Percentiles rank a stretch among this genome's conserved stretches.
Conservation (phyloP, 164 flowering plant genomes). For the Malania oleifera region DNA sequence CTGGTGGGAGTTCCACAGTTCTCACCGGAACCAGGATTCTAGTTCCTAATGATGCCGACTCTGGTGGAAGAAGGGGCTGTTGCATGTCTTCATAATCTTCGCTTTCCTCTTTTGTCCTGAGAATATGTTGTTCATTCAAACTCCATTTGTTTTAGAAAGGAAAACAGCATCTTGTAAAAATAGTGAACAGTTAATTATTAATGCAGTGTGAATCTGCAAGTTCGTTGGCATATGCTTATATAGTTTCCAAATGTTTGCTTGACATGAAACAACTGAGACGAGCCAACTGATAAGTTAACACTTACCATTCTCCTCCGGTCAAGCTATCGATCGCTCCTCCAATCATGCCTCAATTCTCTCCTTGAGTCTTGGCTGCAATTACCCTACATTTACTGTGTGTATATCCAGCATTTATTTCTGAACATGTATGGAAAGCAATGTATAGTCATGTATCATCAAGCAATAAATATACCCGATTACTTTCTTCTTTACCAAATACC, state of each 20-base stretch:
- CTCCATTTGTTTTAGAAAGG: neutral
- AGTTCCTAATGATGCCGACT: slow-evolving; percentile 36
- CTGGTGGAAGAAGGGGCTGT: slow-evolving; percentile 22
- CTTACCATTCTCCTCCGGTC: no score
- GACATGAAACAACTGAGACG: neutral
- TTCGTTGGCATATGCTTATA: neutral
- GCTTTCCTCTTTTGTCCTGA: neutral
- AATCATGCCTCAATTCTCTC: no score
- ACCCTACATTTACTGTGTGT: no score
- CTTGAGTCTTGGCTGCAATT: no score
- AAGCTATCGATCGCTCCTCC: no score
- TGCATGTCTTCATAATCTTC: slow-evolving; percentile 27
- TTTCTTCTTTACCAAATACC: no score
- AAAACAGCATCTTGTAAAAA: neutral
- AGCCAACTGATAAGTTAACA: no score
- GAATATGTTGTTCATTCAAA: neutral
- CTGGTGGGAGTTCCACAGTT: slow-evolving; percentile 29
- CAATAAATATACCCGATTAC: no score
- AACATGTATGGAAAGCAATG: no score
- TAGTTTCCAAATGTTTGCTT: neutral
- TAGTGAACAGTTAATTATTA: neutral
- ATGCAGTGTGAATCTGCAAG: neutral
- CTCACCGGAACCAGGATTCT: slow-evolving; percentile 55
- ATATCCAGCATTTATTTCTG: no score
- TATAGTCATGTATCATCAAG: no score